Conservation (phyloP, 1,284 basidiomycete species). For the Cutaneotrichosporon dermatis region DNA sequence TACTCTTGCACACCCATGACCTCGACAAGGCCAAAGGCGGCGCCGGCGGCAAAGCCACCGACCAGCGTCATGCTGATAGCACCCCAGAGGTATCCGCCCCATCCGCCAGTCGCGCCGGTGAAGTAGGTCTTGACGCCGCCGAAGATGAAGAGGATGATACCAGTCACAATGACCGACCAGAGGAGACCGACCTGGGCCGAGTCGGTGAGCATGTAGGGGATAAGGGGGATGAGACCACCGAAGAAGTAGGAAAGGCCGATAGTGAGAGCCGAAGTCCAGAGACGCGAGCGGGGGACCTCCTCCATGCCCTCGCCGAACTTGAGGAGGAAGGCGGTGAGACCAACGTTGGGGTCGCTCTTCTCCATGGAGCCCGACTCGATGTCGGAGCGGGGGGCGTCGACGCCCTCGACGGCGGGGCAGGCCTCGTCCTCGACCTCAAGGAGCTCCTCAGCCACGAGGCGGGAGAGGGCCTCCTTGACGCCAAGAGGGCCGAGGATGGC, state of each 20-base stretch:
- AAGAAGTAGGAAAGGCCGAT: slow-evolving; percentile 75
- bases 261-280: slow-evolving; percentile 83
- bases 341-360: slow-evolving; percentile 54
- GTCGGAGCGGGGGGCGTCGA: slow-evolving; percentile 52
- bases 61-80: slow-evolving; percentile 83
- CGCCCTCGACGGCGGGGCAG: slow-evolving; percentile 21
- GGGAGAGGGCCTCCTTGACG: slow-evolving; percentile 73
- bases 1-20: slow-evolving; percentile 58
- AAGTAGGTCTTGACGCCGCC: slow-evolving; percentile 84
- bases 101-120: slow-evolving; percentile 65
- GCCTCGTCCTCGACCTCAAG: slow-evolving; percentile 59
- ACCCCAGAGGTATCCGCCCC: slow-evolving; percentile 67
- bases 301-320: slow-evolving; percentile 90
- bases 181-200: slow-evolving; percentile 49
- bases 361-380: slow-evolving; percentile 59
- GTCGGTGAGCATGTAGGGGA: slow-evolving; percentile 84
- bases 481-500: slow-evolving; percentile 84
- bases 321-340: slow-evolving; percentile 82
- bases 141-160: slow-evolving; percentile 78
- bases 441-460: slow-evolving; percentile 70
- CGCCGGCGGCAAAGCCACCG: slow-evolving; percentile 78
- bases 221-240: slow-evolving; percentile 79
- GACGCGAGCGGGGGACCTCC: slow-evolving; percentile 66
- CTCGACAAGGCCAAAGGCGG: slow-evolving; percentile 80
- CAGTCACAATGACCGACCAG: slow-evolving; percentile 59